A percentile compares a stretch with the other conserved stretches of the same genome.
Evolutionary conservation across 2,329 filamentous ascomycete species (phyloP).

Genomic region (Colletotrichum gloeosporioides): DNA sequence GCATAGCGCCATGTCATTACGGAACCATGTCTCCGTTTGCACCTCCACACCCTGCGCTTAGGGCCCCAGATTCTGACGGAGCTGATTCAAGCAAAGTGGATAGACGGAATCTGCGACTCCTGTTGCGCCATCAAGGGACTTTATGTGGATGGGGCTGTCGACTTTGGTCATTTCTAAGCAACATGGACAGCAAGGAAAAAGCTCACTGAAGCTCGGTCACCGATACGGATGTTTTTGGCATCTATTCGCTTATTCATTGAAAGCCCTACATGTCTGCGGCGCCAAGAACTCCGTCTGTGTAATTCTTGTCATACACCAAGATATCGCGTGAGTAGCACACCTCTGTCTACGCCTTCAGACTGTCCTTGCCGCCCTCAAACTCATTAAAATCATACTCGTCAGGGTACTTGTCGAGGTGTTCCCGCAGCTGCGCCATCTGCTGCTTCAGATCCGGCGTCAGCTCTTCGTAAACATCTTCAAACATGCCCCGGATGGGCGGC

Average conservation of each 20-base stretch:
- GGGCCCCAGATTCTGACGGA: background rate
- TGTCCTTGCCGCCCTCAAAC: conserved; percentile 76
- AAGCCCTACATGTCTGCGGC: background rate
- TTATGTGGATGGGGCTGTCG: background rate
- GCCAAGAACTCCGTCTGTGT: background rate
- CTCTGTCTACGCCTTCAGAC: conserved; percentile 50
- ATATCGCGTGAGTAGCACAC: background rate
- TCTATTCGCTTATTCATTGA: background rate
- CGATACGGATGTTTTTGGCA: background rate
- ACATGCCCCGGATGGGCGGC: conserved; percentile 73
- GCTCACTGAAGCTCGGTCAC: background rate
- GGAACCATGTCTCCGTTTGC: conserved; percentile 5
- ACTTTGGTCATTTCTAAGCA: conserved; percentile 3
- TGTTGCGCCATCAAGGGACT: conserved; percentile 13
- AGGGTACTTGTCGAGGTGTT: conserved; percentile 84
- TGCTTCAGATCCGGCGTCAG: conserved; percentile 78
- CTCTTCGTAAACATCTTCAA: conserved; percentile 89
- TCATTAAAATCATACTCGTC: conserved; percentile 86
- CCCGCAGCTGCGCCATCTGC: conserved; percentile 75
- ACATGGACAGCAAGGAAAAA: background rate
- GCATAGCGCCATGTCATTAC: conserved; percentile 1
- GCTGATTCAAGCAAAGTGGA: background rate
- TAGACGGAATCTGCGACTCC: background rate
- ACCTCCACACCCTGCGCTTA: background rate
- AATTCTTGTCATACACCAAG: background rate